These are phyloP conservation scores for Mycena amicta DNA, from an alignment of 768 basidiomycete species.

Conservation along the genomic window DNA sequence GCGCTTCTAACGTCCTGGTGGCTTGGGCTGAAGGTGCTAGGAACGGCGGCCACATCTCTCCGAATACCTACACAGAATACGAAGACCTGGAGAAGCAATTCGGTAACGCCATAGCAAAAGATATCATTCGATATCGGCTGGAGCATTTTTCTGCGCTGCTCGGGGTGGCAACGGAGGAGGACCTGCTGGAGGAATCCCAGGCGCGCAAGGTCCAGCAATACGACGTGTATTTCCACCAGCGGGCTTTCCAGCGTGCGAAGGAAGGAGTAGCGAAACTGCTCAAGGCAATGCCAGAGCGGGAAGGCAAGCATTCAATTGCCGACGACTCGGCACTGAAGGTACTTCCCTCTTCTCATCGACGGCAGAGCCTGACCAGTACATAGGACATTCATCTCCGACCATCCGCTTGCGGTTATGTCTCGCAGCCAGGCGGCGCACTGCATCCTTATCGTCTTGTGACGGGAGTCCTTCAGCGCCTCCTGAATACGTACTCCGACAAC, in stretches of 20 bases:
- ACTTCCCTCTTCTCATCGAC: too few species aligned
- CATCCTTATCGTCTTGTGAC: slow-evolving; percentile 74
- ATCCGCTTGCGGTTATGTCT: too few species aligned
- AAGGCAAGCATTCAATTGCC: too few species aligned
- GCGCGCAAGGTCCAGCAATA: slow-evolving; percentile 45
- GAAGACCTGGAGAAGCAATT: slow-evolving; percentile 31
- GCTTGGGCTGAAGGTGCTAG: slow-evolving; percentile 13
- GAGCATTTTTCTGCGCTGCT: slow-evolving; percentile 42
- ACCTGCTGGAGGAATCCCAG: slow-evolving; percentile 38
- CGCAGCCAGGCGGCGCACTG: slow-evolving; percentile 66
- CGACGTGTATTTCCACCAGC: slow-evolving; percentile 38
- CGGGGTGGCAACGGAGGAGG: slow-evolving; percentile 38
- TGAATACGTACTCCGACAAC: slow-evolving; percentile 33
- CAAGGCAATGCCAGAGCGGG: too few species aligned
- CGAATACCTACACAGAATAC: slow-evolving; percentile 43
- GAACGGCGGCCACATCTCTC: slow-evolving; percentile 50
- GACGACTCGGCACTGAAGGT: too few species aligned
- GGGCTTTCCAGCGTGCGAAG: slow-evolving; percentile 43
- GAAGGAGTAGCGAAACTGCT: too few species aligned
- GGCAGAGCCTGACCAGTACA: too few species aligned
- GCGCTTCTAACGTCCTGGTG: slow-evolving; percentile 1
- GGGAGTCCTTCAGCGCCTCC: slow-evolving; percentile 52
- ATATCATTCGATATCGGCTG: slow-evolving; percentile 42
- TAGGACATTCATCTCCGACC: too few species aligned
- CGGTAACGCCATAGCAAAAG: slow-evolving; percentile 38